Evolutionary conservation across 106 monocot species (phyloP).

Genomic region (Amphibolis antarctica): DNA sequence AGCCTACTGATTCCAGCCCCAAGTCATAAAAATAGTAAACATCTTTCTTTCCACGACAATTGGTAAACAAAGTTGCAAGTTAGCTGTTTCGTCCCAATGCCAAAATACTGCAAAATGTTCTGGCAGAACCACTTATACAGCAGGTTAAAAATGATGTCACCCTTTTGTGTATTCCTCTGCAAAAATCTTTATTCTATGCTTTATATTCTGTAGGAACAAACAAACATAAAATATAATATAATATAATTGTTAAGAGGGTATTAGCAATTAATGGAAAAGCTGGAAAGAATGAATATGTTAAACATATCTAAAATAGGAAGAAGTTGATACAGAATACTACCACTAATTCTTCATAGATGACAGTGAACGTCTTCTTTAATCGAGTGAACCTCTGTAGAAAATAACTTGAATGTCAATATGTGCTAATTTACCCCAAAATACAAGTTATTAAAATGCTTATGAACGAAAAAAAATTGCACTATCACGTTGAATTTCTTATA

Average conservation of each 20-base stretch:
- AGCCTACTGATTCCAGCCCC: no score
- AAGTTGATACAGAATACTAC: slow-evolving; percentile 19
- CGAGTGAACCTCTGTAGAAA: slow-evolving; percentile 59
- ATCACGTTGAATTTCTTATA: no score
- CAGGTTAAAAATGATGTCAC: not conserved
- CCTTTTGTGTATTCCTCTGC: slow-evolving; percentile 26
- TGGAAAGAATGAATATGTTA: not conserved
- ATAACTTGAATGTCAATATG: not conserved
- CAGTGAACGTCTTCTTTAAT: slow-evolving; percentile 70
- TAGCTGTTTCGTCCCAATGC: not conserved
- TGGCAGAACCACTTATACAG: not conserved
- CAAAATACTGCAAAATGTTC: not conserved
- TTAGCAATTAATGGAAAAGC: no score
- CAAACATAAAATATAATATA: no score
- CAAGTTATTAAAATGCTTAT: not conserved
- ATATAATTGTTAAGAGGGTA: not conserved
- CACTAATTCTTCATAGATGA: slow-evolving; percentile 79
- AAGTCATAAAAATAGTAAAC: no score
- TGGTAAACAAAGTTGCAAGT: no score
- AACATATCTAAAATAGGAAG: not conserved
- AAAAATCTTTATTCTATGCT: slow-evolving; percentile 61
- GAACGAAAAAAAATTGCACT: not conserved
- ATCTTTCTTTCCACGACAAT: no score
- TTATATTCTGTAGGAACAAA: slow-evolving; percentile 42
- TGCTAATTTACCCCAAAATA: not conserved